Evolutionary conservation across 768 basidiomycete species (phyloP).

Genomic region (Cubamyces lactineus): DNA sequence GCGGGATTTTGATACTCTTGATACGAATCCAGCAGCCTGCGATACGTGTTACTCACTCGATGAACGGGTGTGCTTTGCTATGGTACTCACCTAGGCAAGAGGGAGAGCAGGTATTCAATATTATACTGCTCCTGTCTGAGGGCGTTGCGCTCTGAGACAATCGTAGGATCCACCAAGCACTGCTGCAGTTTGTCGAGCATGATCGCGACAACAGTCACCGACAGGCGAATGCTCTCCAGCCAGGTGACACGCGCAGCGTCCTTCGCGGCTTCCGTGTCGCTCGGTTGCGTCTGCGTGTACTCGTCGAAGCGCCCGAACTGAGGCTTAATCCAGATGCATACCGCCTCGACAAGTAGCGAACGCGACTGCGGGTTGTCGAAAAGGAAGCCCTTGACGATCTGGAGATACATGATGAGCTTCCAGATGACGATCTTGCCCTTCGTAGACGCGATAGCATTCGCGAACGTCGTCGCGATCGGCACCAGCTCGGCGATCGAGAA

Average conservation of each 20-base stretch:
- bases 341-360: conserved; percentile 78
- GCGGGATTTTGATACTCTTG: conserved; percentile 74
- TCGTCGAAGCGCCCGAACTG: conserved; percentile 94
- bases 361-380: conserved; percentile 85
- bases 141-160: conserved; percentile 61
- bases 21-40: conserved; percentile 85
- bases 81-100: conserved; percentile 76
- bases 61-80: too few species aligned
- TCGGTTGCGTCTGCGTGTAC: conserved; percentile 60
- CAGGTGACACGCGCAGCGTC: conserved; percentile 83
- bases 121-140: conserved; percentile 88
- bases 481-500: conserved; percentile 85
- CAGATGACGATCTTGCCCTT: conserved; percentile 91
- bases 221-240: conserved; percentile 90
- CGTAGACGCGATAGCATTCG: conserved; percentile 73
- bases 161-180: conserved; percentile 67
- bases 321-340: conserved; percentile 94
- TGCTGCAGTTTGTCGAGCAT: conserved; percentile 91
- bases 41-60: background rate
- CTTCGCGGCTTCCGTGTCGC: conserved; percentile 65
- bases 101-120: conserved; percentile 78
- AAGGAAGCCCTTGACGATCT: conserved; percentile 85
- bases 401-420: conserved; percentile 93
- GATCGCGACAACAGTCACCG: conserved; percentile 84
- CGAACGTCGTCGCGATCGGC: conserved; percentile 83